These are phyloP conservation scores for Penicillium sp. DNA, from an alignment of 2,329 filamentous ascomycete species.

Conservation along the genomic window DNA sequence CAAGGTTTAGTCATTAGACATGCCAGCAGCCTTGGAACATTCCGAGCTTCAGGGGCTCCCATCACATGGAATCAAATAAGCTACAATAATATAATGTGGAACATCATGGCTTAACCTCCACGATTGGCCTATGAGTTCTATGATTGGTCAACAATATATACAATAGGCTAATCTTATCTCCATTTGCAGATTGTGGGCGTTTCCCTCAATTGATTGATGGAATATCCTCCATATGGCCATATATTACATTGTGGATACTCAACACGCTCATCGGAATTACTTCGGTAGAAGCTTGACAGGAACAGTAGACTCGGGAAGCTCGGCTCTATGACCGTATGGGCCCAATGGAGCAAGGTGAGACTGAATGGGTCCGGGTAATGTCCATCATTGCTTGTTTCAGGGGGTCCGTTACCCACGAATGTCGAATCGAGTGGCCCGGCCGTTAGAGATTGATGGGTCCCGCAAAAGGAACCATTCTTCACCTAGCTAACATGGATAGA, in stretches of 20 bases:
- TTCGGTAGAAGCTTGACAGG: neutral
- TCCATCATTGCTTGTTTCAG: neutral
- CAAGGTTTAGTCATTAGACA: too few species aligned
- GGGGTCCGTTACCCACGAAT: neutral
- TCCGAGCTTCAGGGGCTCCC: neutral
- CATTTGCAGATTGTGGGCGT: neutral
- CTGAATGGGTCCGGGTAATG: neutral
- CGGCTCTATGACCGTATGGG: neutral
- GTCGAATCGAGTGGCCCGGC: neutral
- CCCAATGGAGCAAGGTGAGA: neutral
- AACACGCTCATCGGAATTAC: neutral
- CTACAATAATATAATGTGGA: neutral
- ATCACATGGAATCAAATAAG: neutral
- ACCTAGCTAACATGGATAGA: neutral
- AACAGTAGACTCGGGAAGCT: neutral
- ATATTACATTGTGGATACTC: neutral
- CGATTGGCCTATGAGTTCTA: neutral
- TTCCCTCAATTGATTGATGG: too few species aligned
- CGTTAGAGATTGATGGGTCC: neutral
- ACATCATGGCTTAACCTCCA: neutral
- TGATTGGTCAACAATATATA: neutral
- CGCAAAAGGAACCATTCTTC: neutral
- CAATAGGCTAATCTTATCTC: neutral
- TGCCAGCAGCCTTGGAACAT: neutral
- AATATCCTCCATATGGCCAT: neutral